Evolutionary conservation across 305 asterid genomes (phyloP), one percentile per base, ranked within the genome.

Genomic region (Euphrasia arctica): DNA sequence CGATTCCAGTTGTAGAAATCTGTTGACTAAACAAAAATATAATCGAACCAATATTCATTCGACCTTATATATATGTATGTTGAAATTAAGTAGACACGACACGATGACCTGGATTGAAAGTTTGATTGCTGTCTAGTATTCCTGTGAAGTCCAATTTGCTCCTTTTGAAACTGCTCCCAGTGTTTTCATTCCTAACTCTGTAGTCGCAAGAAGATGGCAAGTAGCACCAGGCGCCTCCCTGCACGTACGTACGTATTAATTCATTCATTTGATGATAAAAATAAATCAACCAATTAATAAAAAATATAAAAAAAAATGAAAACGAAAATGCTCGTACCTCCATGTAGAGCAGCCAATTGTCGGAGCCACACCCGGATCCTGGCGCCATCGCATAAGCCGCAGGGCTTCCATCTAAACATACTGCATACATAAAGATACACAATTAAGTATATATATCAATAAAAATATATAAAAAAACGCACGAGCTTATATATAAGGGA

Each of bases 1-100:
- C 77, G 78, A 62, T 86, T 82, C 96, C 96, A 88, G 5, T 86
- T 80, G 58, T 84, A 84, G 55, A 88, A 86, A n/a, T 88, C 96
- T 88, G 83, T 62, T 64, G 27, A 56, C 2, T 10, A 11, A 64
- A 57, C 2, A 50, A 5, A 0, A 10, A 11, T n/a, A 4, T 0
- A 43, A 43, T 13, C 6, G 12, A 10, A 13, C n/a, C 4, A 1
- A 29, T 29, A 31, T 31, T 31, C 5, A 31, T 31, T 31, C 5
- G 34, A 3, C 5, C 5, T 3, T 31, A 31, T 31, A 31, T 3
- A 31, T 3, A 31, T 22, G 4, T 31, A 31, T 4, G 34, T 31
- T 11, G 22, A 25, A 25, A 25, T 25, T 25, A 25, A 25, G 2
- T 25, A 25, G 27, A 25, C 27, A 25, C 27, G 27, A 25, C 27